Percentiles rank a stretch among this genome's conserved stretches.
Evolutionary conservation across 2,329 filamentous ascomycete species (phyloP).

Genomic region (Celoporthe dispersa): DNA sequence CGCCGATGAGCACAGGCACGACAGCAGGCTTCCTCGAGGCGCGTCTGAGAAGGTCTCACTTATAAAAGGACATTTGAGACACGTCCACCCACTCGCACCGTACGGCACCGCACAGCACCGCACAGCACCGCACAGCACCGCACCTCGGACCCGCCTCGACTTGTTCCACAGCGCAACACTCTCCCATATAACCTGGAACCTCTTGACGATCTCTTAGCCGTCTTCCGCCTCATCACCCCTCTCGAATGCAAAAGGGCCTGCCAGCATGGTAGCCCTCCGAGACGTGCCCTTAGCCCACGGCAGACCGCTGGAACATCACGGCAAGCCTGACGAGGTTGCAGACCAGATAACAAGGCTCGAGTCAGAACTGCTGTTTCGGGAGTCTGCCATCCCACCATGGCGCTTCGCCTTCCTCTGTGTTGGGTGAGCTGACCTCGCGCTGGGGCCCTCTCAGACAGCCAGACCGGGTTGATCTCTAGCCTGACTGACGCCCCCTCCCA

Average conservation of each 20-base stretch:
- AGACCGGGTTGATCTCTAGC: background rate
- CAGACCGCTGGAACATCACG: background rate
- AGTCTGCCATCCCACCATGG: conserved; percentile 35
- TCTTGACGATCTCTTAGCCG: conserved; percentile 13
- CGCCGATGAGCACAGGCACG: background rate
- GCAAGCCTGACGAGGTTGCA: background rate
- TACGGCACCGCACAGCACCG: background rate
- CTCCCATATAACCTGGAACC: conserved; percentile 22
- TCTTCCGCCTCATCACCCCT: background rate
- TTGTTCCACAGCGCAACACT: conserved; percentile 21
- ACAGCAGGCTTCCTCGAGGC: conserved; percentile 10
- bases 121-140: background rate
- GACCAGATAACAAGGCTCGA: background rate
- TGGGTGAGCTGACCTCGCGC: conserved; percentile 35
- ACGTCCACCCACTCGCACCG: background rate
- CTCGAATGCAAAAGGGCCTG: background rate
- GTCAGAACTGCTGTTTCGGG: conserved; percentile 17
- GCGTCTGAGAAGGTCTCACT: conserved; percentile 23
- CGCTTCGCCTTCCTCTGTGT: conserved; percentile 42
- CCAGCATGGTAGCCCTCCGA: conserved; percentile 14
- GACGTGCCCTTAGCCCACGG: background rate
- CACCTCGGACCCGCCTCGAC: conserved; percentile 7
- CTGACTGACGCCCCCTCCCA: conserved; percentile 34
- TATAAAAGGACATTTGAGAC: conserved; percentile 15
- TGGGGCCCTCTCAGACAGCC: background rate